Evolutionary conservation across 331 rosid genomes (phyloP), one percentile per base, ranked within the genome.

Genomic region (Pyracantha coccinea): DNA sequence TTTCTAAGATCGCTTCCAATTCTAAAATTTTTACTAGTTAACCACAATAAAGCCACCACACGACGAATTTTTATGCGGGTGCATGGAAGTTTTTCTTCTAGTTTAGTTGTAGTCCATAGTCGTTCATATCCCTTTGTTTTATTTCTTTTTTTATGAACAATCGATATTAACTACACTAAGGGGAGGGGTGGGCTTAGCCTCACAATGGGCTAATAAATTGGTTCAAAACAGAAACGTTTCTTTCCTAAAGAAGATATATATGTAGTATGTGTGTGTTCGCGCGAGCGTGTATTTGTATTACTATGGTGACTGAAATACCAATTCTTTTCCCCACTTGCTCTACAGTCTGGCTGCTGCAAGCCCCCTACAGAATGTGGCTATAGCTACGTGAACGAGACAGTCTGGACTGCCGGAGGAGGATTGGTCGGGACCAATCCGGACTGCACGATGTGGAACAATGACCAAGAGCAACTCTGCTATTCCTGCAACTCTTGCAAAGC

Each of bases 291-390:
- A 15, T 41, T 60, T 74, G 27, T 62, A 44, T 64, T 65, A 24
- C 23, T 20, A 65, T 54, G 20, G 16, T 15, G 64, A 53, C 60
- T 45, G 57, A 66, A 70, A 17, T 19, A 4, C 45, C 29, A 64
- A 9, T 15, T 27, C 10, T 19, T 14, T 0, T 50, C 55, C 64
- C 20, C 25, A 28, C 73, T 68, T 77, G 61, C 35, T 73, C 31
- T 74, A 29, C 25, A 95, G 99, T 92, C 99, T 75, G 97, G 99
- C 55, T 95, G 99, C 85, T 95, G 97, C 90, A 95, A 95, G 83
- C 97, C 99, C 23, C 98, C 96, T 3, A 78, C 96, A 29, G 91
- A 77, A n/a, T 95, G 97, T 77, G 93, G 90, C 7, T 86, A 47
- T 33, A 1, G 55, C 4, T 95, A 89, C 62, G 61, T 63, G 66